These are phyloP conservation scores for Fusarium pseudocircinatum DNA, from an alignment of 2,329 filamentous ascomycete genomes.

Conservation along the genomic window DNA sequence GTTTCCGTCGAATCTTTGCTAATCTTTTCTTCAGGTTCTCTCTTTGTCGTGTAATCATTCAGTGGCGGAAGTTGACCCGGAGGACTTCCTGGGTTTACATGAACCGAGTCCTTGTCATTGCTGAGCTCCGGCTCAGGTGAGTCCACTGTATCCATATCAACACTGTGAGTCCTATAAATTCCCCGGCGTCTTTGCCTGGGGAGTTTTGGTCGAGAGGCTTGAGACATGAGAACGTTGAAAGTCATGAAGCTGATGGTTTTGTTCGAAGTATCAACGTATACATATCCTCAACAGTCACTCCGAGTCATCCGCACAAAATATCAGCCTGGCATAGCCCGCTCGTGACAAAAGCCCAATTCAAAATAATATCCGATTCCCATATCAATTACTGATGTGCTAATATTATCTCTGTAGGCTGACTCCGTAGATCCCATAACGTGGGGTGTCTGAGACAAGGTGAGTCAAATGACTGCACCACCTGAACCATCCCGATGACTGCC, in stretches of 20 bases:
- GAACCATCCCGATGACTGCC: slow-evolving; percentile 22
- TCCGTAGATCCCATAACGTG: slow-evolving; percentile 8
- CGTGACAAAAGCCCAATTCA: slow-evolving; percentile 23
- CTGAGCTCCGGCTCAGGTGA: slow-evolving; percentile 16
- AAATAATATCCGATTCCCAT: neutral
- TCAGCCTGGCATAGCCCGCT: slow-evolving; percentile 25
- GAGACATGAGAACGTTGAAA: slow-evolving; percentile 23
- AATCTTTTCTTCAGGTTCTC: neutral
- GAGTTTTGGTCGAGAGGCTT: slow-evolving; percentile 13
- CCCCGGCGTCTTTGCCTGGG: slow-evolving; percentile 21
- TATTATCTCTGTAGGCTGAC: slow-evolving; percentile 20
- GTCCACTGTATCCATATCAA: slow-evolving; percentile 29
- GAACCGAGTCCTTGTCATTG: slow-evolving; percentile 42
- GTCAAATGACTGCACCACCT: slow-evolving; percentile 37
- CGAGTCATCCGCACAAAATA: slow-evolving; percentile 11
- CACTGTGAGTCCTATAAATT: slow-evolving; percentile 13
- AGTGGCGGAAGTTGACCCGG: slow-evolving; percentile 35
- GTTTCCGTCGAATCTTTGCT: slow-evolving; percentile 4
- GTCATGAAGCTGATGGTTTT: neutral
- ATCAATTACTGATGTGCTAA: slow-evolving; percentile 9
- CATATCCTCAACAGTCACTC: slow-evolving; percentile 16
- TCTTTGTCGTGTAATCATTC: slow-evolving; percentile 26
- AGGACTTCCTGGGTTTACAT: slow-evolving; percentile 43
- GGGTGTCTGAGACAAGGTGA: slow-evolving; percentile 30
- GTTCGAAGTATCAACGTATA: neutral